A percentile compares a stretch with the other conserved stretches of the same genome.
phyloP scores from a whole-genome alignment of 164 flowering plant species.

The Amborella trichopoda region DNA sequence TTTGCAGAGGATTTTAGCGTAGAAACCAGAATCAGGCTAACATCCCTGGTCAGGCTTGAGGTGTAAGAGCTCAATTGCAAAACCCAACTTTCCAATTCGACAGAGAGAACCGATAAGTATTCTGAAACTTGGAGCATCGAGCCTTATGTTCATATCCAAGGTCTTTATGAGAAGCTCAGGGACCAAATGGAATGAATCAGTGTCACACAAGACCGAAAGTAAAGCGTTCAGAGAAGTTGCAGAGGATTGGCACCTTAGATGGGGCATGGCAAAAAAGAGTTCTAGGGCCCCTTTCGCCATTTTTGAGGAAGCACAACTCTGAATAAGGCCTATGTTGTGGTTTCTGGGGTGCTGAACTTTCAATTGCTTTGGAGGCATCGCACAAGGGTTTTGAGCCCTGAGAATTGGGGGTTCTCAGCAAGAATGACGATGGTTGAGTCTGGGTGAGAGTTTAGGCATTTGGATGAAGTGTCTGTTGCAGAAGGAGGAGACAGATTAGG shows the following conservation, averaged over 20 bases:
- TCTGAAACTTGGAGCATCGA: slow-evolving; percentile 47
- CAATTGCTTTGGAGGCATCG: slow-evolving; percentile 36
- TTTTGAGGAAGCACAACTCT: slow-evolving; percentile 20
- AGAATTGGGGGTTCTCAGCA: slow-evolving; percentile 18
- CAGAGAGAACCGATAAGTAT: slow-evolving; percentile 49
- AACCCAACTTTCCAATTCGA: slow-evolving; percentile 28
- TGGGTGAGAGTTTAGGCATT: slow-evolving; percentile 49
- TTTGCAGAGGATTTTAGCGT: slow-evolving; percentile 32
- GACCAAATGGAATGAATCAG: slow-evolving; percentile 27
- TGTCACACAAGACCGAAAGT: slow-evolving; percentile 34
- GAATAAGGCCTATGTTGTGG: slow-evolving; percentile 29
- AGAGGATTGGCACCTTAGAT: slow-evolving; percentile 63
- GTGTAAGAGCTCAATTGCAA: slow-evolving; percentile 45
- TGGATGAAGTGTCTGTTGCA: slow-evolving; percentile 29
- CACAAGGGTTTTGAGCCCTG: slow-evolving; percentile 33
- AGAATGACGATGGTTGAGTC: slow-evolving; percentile 39
- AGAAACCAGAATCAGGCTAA: slow-evolving; percentile 25
- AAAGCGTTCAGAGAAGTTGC: slow-evolving; percentile 40
- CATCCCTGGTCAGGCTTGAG: slow-evolving; percentile 33
- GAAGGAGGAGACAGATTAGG: slow-evolving; percentile 39
- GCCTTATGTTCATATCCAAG: slow-evolving; percentile 34
- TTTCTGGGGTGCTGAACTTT: slow-evolving; percentile 47
- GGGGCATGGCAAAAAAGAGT: slow-evolving; percentile 45
- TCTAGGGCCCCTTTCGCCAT: slow-evolving; percentile 39
- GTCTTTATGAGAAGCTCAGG: slow-evolving; percentile 35